Evolutionary conservation across 805 yeast genomes (phyloP).

Genomic region (Kuraishia piskuri): DNA sequence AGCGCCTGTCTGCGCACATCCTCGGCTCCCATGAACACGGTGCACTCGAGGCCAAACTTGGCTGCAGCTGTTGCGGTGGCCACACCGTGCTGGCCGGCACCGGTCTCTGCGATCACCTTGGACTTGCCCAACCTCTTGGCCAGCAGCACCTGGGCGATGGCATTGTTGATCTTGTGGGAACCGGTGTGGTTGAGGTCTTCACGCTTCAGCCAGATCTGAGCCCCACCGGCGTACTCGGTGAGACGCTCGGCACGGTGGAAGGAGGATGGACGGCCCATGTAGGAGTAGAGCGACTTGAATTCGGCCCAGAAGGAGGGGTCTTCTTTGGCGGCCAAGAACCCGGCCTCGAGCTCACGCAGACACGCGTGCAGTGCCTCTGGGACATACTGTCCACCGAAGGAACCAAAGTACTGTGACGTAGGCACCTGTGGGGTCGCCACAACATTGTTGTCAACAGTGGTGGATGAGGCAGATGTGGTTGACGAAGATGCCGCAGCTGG

Average conservation of each 20-base stretch:
- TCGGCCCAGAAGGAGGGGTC: slow-evolving; percentile 94
- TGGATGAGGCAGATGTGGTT: neutral
- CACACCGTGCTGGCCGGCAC: slow-evolving; percentile 93
- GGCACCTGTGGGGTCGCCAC: slow-evolving; percentile 29
- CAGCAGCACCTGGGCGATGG: slow-evolving; percentile 71
- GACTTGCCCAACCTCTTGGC: slow-evolving; percentile 75
- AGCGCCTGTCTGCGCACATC: slow-evolving; percentile 98
- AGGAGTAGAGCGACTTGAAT: slow-evolving; percentile 72
- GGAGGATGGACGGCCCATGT: slow-evolving; percentile 95
- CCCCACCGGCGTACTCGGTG: slow-evolving; percentile 88
- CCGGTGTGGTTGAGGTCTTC: slow-evolving; percentile 93
- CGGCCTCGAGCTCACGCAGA: slow-evolving; percentile 79
- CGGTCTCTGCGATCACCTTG: slow-evolving; percentile 80
- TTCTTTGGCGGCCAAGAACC: slow-evolving; percentile 79
- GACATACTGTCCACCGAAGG: slow-evolving; percentile 97
- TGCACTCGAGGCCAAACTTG: slow-evolving; percentile 86
- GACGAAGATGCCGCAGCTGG: slow-evolving; percentile 14
- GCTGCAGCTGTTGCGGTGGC: slow-evolving; percentile 93
- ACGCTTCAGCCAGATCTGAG: slow-evolving; percentile 94
- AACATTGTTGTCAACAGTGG: neutral
- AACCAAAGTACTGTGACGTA: slow-evolving; percentile 74
- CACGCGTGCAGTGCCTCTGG: slow-evolving; percentile 95
- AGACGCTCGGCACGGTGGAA: slow-evolving; percentile 88
- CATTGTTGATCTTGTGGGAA: slow-evolving; percentile 80
- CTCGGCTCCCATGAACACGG: slow-evolving; percentile 98